These are phyloP conservation scores for Asterionellopsis glacialis DNA, from an alignment of 108 stramenopile species.

Conservation along the genomic window DNA sequence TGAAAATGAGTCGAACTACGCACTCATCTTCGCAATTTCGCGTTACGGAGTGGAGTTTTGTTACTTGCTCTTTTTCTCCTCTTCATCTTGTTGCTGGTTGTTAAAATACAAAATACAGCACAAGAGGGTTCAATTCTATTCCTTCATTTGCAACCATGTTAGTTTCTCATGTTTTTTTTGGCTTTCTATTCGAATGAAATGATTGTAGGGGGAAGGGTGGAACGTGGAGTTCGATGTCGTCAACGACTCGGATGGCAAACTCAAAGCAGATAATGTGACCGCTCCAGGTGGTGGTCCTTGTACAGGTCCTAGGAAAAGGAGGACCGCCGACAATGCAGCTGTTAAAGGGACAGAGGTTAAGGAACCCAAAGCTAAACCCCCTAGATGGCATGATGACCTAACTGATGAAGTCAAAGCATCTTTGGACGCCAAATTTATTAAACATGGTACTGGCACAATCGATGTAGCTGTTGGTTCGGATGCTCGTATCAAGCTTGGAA, in stretches of 20 bases:
- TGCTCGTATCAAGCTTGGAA: constrained; percentile 69
- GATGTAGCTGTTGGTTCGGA: constrained; percentile 49
- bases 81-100: no score
- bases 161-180: constrained; percentile 3
- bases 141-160: background rate
- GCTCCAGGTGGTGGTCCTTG: constrained; percentile 60
- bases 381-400: constrained; percentile 48
- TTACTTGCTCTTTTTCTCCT: no score
- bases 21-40: background rate
- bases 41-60: no score
- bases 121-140: no score
- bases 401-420: constrained; percentile 34
- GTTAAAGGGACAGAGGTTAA: constrained; percentile 8
- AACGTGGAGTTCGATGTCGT: constrained; percentile 64
- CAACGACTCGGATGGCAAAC: constrained; percentile 73
- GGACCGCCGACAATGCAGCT: constrained; percentile 1
- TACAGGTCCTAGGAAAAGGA: constrained; percentile 4
- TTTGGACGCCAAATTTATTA: constrained; percentile 39
- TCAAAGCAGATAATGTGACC: constrained; percentile 66
- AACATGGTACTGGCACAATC: constrained; percentile 39
- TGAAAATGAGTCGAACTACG: background rate
- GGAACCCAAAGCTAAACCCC: constrained; percentile 24
- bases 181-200: constrained; percentile 5
- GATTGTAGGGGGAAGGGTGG: constrained; percentile 47
- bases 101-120: no score